A percentile compares a stretch with the other conserved stretches of the same genome.
Conservation (phyloP, 164 flowering plant species). For the Liquidambar formosana region DNA sequence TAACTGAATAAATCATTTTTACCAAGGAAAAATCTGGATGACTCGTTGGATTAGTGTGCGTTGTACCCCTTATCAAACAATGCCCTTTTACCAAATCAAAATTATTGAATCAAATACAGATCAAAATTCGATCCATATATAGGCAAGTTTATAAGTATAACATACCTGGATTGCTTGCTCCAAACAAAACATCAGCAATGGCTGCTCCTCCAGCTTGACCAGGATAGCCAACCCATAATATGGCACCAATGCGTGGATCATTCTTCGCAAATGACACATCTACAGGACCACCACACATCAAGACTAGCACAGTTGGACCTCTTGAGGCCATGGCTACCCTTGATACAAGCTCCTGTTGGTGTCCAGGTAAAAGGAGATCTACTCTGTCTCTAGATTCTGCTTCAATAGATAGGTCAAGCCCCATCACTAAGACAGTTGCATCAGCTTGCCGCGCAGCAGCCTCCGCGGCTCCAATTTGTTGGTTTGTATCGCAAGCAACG, state of each 20-base stretch:
- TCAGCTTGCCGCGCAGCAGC: conserved; percentile 56
- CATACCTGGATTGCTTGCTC: conserved; percentile 56
- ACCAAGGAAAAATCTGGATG: no score
- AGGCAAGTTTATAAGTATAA: not conserved
- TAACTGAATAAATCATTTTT: no score
- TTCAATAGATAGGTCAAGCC: conserved; percentile 67
- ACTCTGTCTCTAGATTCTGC: conserved; percentile 53
- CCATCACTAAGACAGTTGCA: conserved; percentile 65
- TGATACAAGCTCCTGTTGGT: conserved; percentile 62
- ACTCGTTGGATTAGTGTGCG: no score
- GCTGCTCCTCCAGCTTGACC: conserved; percentile 83
- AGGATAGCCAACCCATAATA: conserved; percentile 82
- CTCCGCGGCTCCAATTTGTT: conserved; percentile 43
- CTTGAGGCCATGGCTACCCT: conserved; percentile 57
- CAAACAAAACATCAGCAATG: conserved; percentile 64
- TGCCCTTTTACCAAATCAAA: no score
- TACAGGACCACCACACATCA: conserved; percentile 67
- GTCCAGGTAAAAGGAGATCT: conserved; percentile 63
- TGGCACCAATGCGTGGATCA: conserved; percentile 58
- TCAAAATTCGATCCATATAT: no score
- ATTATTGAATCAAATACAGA: no score
- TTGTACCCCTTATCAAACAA: no score
- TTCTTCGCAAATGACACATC: conserved; percentile 72
- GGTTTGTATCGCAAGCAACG: conserved; percentile 42
- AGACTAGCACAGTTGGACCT: conserved; percentile 60